A percentile compares a stretch with the other conserved stretches of the same genome.
phyloP scores from a whole-genome alignment of 2,329 filamentous ascomycete species.

The Xylaria multiplex region DNA sequence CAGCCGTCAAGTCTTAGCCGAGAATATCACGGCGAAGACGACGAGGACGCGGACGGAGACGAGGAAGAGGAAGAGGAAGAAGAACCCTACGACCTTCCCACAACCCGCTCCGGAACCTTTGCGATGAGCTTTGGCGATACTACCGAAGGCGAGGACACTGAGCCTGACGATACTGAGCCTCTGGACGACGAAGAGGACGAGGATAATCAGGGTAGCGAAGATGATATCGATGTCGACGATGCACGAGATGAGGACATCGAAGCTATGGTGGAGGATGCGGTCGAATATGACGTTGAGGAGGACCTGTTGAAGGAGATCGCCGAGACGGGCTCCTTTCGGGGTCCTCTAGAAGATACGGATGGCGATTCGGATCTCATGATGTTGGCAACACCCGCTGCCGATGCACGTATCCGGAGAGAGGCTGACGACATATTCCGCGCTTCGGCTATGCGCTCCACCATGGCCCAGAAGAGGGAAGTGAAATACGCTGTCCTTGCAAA shows the following conservation, averaged over 20 bases:
- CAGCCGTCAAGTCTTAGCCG: constrained; percentile 64
- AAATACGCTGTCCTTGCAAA: constrained; percentile 78
- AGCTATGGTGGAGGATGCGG: constrained; percentile 52
- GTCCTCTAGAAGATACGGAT: constrained; percentile 36
- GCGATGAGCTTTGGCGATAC: constrained; percentile 38
- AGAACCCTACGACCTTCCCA: constrained; percentile 29
- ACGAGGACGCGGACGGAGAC: constrained; percentile 41
- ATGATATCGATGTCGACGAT: constrained; percentile 48
- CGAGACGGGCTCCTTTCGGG: constrained; percentile 43
- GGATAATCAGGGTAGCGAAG: constrained; percentile 38
- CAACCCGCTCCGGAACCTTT: constrained; percentile 38
- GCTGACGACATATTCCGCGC: constrained; percentile 66
- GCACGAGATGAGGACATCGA: constrained; percentile 54
- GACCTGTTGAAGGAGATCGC: constrained; percentile 48
- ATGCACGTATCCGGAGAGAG: constrained; percentile 62
- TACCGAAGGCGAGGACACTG: constrained; percentile 48
- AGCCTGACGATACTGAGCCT: constrained; percentile 26
- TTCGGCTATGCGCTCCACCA: constrained; percentile 58
- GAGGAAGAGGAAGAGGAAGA: constrained; percentile 22
- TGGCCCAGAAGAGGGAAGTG: constrained; percentile 61
- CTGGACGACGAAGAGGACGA: constrained; percentile 42
- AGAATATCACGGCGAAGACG: constrained; percentile 52
- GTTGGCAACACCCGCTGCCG: constrained; percentile 65
- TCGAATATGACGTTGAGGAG: constrained; percentile 52
- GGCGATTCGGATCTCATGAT: constrained; percentile 64